Base-by-base conservation (phyloP, 108 stramenopile species). In the Skeletonema potamos region DNA sequence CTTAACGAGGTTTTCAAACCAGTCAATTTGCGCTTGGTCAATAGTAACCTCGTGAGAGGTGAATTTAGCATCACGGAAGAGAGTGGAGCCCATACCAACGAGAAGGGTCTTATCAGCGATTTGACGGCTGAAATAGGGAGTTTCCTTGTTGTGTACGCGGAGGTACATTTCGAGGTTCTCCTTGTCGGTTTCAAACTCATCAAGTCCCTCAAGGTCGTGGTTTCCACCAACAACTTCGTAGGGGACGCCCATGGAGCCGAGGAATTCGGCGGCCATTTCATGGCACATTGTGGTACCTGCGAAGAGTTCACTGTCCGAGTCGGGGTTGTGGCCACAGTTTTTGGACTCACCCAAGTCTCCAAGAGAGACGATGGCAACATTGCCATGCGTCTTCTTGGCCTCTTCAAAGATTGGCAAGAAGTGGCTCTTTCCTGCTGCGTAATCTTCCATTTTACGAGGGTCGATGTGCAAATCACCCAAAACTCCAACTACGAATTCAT, bases 21-120 rank as follows among this genome's bases (percentile, higher is more conserved):
- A 98, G 27, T 84, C 84, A 58, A 96, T 73, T 74, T 98, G 97
- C 11, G 59, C 84, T 24, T 90, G 82, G 73, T 96, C 94, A 66
- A 98, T 87, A 74, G 68, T 84, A 0, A 97, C 96, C 69, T 98
- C 97, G 74, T 98, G 97, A 30, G 92, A 93, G 30, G 95, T 89
- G 74, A 87, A 89, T 7, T 76, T 58, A 15, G 97, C 93, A 36
- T 93, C 92, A 17, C 97, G 90, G 73, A 98, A 98, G 15, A 82
- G 71, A 26, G 85, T 89, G 39, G 95, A 87, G 10, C 80, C 83
- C 4, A 98, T 74, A 18, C 97, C 97, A 13, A 98, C 79, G 64
- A 96, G 72, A 28, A 97, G 66, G 18, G 96, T 97, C 75, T 92
- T 92, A n/a, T 93, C 87, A 9, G 86, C 96, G 36, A 96, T 88